Base-by-base conservation (phyloP, 345 rosid genomes). In the Salix suchowensis region DNA sequence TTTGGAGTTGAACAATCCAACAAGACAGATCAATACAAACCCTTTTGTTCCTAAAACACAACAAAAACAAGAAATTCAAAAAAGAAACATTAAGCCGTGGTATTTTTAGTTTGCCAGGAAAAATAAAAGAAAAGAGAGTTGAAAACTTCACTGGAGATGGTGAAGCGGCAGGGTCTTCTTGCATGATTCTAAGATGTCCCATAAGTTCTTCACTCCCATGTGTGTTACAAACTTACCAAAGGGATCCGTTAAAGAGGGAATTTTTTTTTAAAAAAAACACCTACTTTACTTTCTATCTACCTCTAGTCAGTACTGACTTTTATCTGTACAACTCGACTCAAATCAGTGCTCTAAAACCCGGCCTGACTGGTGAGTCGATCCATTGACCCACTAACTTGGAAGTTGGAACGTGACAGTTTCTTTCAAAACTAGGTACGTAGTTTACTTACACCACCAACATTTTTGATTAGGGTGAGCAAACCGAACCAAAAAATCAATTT, bases 11-110 rank as follows among this genome's bases (percentile, higher is more conserved):
- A 48, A 96, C 98, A 78, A 94, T 86, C 98, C 98, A 96, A 76
- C 99, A 94, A 4, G 98, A 96, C 2, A 96, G 97, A 89, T 96
- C 99, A 50, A 96, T 73, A 80, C 97, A 94, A 48, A 92, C 76
- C 76, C 91, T 90, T 83, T 94, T 92, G 94, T 96, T 92, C 85
- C 98, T 93, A n/a, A 19, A 67, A 67, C 37, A 24, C 7, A 50
- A 8, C 65, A 34, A 44, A 64, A 32, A 1, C 4, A 76, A 55
- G 5, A 34, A 54, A 24, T 28, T 30, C 39, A 67, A 62, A 65
- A 7, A 4, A 18, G 65, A 10, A 65, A 55, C 32, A 65, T n/a
- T 19, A 15, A 15, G 0, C 50, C 5, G 4, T 37, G 18, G 34
- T 6, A 5, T 26, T 21, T 46, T 19, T 16, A 34, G 12, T 62